These are phyloP conservation scores for Lagenidium giganteum DNA, from an alignment of 352 stramenopile species.

Conservation along the genomic window DNA sequence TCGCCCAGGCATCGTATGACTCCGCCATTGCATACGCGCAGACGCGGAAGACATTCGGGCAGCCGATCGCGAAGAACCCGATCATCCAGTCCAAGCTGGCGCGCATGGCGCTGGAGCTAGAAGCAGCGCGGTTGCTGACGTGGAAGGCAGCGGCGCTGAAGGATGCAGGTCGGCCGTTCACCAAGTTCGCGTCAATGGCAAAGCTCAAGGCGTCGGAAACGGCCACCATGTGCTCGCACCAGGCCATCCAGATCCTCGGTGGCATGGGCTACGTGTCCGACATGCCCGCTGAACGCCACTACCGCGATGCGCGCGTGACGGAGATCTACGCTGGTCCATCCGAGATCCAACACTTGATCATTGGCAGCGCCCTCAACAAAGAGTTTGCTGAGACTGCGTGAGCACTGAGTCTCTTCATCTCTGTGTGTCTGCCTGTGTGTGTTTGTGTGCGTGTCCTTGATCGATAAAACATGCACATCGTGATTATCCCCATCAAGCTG, in stretches of 20 bases:
- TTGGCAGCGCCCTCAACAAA: too few relatives aligned
- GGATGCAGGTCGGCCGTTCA: conserved; percentile 84
- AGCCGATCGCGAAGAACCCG: conserved; percentile 89
- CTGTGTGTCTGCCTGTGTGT: too few relatives aligned
- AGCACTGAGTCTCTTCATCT: too few relatives aligned
- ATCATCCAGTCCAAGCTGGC: conserved; percentile 94
- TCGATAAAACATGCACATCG: too few relatives aligned
- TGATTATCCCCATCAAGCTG: too few relatives aligned
- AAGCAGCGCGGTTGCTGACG: conserved; percentile 84
- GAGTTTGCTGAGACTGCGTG: too few relatives aligned
- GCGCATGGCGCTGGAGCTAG: conserved; percentile 87
- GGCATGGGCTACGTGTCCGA: conserved; percentile 91
- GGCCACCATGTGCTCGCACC: conserved; percentile 86
- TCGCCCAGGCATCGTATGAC: conserved; percentile 91
- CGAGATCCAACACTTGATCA: conserved; percentile 95
- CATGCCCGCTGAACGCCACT: conserved; percentile 92
- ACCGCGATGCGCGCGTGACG: conserved; percentile 93
- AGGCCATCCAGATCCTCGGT: conserved; percentile 91
- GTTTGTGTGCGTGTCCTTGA: too few relatives aligned
- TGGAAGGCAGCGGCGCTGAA: conserved; percentile 93
- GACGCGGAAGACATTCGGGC: conserved; percentile 91
- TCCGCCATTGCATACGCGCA: conserved; percentile 91
- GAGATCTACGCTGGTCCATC: conserved; percentile 94
- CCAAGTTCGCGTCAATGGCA: conserved; percentile 93
- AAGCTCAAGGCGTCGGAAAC: conserved; percentile 91